Evolutionary conservation across 139 green algal species (phyloP), one percentile per base, ranked within the genome.

Genomic region (Micromonas pusilla): DNA sequence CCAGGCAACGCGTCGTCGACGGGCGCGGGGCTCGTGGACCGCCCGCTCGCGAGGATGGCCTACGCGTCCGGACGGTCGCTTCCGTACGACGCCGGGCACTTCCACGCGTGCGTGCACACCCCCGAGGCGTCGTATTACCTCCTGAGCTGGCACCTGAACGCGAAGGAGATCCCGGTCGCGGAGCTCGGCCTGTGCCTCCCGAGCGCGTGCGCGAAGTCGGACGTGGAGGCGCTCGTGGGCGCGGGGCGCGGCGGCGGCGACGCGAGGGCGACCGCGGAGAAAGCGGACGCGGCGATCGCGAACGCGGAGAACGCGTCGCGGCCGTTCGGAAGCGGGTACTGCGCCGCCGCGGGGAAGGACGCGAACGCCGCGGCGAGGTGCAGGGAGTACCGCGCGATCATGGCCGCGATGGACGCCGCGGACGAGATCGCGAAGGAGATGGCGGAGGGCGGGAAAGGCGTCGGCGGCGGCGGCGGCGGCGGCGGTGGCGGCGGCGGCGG

Each of bases 181-280:
- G 60, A 68, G n/a, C 26, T 68, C 25, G 60, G 60, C 19, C 25
- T 68, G 60, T 68, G 60, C 60, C 25, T 68, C 6, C 60, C 60
- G 23, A 19, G 13, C 25, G 60, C 60, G 60, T 68, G 60, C 23
- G 6, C 0, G 13, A 32, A 68, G 25, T 9, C 25, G 25, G 60
- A 68, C 60, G 60, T 68, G 25, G 60, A 57, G 45, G 16, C 9
- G 45, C 45, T 57, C 9, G 16, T 16, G 45, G 45, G 45, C 9
- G 45, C 45, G 45, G 45, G 9, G 9, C 16, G 9, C 9, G 16
- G 16, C 16, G 45, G 45, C 45, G 45, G 45, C 45, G n/a, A n/a
- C n/a, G n/a, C n/a, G n/a, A n/a, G n/a, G n/a, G n/a, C n/a, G n/a
- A n/a, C n/a, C n/a, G n/a, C n/a, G n/a, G n/a, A n/a, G n/a, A 57